Evolutionary conservation across 495 filamentous ascomycete genomes (phyloP).

Genomic region (Cenococcum geophilum): DNA sequence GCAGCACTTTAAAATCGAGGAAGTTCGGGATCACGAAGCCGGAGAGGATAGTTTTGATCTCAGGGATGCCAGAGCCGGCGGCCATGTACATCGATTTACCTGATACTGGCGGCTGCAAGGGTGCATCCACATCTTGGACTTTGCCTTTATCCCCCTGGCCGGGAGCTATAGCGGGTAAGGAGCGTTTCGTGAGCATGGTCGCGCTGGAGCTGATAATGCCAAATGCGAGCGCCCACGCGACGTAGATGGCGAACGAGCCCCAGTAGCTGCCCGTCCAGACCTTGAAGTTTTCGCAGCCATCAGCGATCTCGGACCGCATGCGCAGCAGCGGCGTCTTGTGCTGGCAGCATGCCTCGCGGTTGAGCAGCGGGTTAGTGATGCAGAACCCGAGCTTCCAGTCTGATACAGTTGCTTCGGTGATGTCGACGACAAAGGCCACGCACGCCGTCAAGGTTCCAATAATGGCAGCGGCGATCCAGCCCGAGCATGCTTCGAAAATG

Average conservation of each 20-base stretch:
- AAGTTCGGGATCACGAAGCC: conserved; percentile 56
- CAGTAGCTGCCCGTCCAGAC: conserved; percentile 43
- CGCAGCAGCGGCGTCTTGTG: conserved; percentile 34
- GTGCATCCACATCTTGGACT: conserved; percentile 9
- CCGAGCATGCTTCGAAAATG: conserved; percentile 44
- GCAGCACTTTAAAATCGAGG: conserved; percentile 49
- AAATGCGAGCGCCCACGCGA: conserved; percentile 46
- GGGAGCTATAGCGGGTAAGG: conserved; percentile 42
- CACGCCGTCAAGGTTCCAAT: conserved; percentile 52
- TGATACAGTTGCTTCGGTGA: conserved; percentile 47
- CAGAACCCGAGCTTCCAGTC: conserved; percentile 54
- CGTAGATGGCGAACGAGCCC: conserved; percentile 45
- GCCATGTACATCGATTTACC: conserved; percentile 55
- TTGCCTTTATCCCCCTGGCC: conserved; percentile 30
- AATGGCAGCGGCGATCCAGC: conserved; percentile 48
- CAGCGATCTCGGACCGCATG: conserved; percentile 29
- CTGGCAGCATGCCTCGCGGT: conserved; percentile 46
- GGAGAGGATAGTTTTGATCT: conserved; percentile 55
- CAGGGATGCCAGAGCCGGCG: conserved; percentile 52
- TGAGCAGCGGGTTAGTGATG: conserved; percentile 42
- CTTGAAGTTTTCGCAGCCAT: conserved; percentile 41
- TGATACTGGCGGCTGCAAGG: conserved; percentile 11
- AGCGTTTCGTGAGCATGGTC: conserved; percentile 49
- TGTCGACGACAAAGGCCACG: conserved; percentile 51
- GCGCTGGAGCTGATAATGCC: conserved; percentile 46